Evolutionary conservation across 495 filamentous ascomycete genomes (phyloP).

Genomic region (Tuber umbilicatum): DNA sequence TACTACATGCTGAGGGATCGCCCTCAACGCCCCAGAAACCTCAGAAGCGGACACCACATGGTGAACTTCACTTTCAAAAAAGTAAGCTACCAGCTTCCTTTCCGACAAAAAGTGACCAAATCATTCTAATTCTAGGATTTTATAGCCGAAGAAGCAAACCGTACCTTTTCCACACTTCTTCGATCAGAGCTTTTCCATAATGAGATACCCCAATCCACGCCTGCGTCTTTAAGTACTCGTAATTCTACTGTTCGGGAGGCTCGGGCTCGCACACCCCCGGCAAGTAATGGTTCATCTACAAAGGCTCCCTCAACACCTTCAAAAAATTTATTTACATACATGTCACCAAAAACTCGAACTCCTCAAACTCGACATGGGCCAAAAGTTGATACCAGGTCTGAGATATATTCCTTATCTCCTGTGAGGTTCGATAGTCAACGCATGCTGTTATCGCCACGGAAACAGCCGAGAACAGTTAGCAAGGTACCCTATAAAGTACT

Average conservation of each 20-base stretch:
- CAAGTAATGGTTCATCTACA: constrained; percentile 53
- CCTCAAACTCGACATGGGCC: constrained; percentile 77
- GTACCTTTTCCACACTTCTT: constrained; percentile 80
- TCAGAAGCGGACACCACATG: constrained; percentile 77
- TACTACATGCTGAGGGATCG: constrained; percentile 85
- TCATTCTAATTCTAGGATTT: constrained; percentile 45
- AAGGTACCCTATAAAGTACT: constrained; percentile 97
- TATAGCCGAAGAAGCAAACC: constrained; percentile 86
- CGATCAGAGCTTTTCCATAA: constrained; percentile 85
- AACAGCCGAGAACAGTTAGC: constrained; percentile 78
- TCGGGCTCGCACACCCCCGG: constrained; percentile 67
- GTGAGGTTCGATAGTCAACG: constrained; percentile 83
- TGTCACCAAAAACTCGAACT: constrained; percentile 77
- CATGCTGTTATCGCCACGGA: constrained; percentile 81
- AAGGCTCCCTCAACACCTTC: constrained; percentile 87
- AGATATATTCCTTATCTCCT: constrained; percentile 88
- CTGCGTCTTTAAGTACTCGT: constrained; percentile 52
- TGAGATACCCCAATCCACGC: constrained; percentile 74
- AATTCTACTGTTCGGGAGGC: constrained; percentile 48
- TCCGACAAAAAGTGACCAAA: background rate
- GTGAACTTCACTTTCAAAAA: constrained; percentile 87
- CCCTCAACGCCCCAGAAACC: constrained; percentile 80
- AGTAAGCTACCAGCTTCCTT: constrained; percentile 53
- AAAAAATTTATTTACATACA: constrained; percentile 93
- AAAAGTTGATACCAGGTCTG: constrained; percentile 78